A percentile compares a stretch with the other conserved stretches of the same genome.
phyloP scores from a whole-genome alignment of 164 flowering plant genomes.

The Tinospora cordifolia region DNA sequence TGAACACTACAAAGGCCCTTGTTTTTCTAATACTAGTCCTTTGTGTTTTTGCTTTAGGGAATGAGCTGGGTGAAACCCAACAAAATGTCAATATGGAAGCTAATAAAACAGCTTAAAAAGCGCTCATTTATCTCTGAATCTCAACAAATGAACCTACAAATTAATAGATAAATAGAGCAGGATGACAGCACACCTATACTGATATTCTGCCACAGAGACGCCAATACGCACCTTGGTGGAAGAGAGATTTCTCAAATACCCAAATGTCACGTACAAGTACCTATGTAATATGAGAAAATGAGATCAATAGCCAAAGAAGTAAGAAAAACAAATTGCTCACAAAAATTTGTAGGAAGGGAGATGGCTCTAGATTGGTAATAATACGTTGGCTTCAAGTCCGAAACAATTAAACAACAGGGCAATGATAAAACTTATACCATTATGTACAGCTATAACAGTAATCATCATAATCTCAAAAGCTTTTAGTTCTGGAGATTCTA shows the following conservation, averaged over 20 bases:
- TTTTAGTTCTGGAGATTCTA: not conserved
- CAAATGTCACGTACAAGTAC: conserved; percentile 87
- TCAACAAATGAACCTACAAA: not conserved
- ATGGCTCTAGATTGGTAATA: not conserved
- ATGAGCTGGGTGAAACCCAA: not conserved
- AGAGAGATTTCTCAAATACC: conserved; percentile 95
- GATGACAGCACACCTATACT: not conserved
- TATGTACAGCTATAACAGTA: not conserved
- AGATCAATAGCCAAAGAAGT: not conserved
- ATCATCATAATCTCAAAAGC: not conserved
- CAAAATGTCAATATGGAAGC: not conserved
- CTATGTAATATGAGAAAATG: conserved; percentile 23
- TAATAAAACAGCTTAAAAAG: not conserved
- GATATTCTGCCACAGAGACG: conserved; percentile 75
- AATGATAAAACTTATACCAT: not conserved
- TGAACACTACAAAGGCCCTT: no score
- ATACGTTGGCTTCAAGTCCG: not conserved
- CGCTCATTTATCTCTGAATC: not conserved
- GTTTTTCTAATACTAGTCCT: not conserved
- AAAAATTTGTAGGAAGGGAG: not conserved
- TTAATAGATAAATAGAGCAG: not conserved
- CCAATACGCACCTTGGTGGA: conserved; percentile 74
- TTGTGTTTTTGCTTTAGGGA: not conserved
- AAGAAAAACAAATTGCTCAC: not conserved
- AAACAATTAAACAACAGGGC: not conserved